Evolutionary conservation across 2,329 filamentous ascomycete species (phyloP).

Genomic region (Ophiostoma pallidulum): DNA sequence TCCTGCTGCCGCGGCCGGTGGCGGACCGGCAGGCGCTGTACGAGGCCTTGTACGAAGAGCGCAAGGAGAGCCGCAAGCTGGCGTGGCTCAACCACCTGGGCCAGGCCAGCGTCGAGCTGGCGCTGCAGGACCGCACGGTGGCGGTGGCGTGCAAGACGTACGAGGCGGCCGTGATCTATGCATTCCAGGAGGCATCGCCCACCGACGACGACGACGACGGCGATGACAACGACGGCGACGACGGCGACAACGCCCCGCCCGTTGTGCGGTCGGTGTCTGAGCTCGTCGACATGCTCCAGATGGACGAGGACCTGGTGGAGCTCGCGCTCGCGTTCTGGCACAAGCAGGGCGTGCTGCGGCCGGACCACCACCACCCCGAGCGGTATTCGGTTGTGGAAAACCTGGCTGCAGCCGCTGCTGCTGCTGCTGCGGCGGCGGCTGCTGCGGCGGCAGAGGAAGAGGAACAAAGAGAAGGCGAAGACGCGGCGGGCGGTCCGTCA

Average conservation of each 20-base stretch:
- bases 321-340: slow-evolving; percentile 64
- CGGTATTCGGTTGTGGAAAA: slow-evolving; percentile 61
- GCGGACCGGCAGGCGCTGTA: slow-evolving; percentile 58
- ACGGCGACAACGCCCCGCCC: slow-evolving; percentile 21
- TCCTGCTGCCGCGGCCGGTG: slow-evolving; percentile 52
- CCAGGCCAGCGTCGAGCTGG: slow-evolving; percentile 68
- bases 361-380: slow-evolving; percentile 30
- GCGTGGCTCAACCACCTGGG: slow-evolving; percentile 82
- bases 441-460: slow-evolving; percentile 20
- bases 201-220: slow-evolving; percentile 23
- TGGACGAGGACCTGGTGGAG: slow-evolving; percentile 63
- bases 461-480: background rate
- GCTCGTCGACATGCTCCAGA: slow-evolving; percentile 48
- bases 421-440: slow-evolving; percentile 22
- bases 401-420: slow-evolving; percentile 17
- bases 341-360: slow-evolving; percentile 54
- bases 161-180: slow-evolving; percentile 79
- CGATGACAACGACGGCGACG: slow-evolving; percentile 24
- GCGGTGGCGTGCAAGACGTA: slow-evolving; percentile 67
- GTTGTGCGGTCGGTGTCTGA: slow-evolving; percentile 40
- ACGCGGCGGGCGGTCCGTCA: slow-evolving; percentile 15
- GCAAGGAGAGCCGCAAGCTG: slow-evolving; percentile 78
- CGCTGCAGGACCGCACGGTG: slow-evolving; percentile 71
- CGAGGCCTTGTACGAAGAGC: slow-evolving; percentile 62
- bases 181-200: slow-evolving; percentile 61